Percentiles rank a stretch among this genome's conserved stretches.
These are phyloP conservation scores for Alternaria incomplexa DNA, from an alignment of 2,329 filamentous ascomycete genomes.

Conservation along the genomic window DNA sequence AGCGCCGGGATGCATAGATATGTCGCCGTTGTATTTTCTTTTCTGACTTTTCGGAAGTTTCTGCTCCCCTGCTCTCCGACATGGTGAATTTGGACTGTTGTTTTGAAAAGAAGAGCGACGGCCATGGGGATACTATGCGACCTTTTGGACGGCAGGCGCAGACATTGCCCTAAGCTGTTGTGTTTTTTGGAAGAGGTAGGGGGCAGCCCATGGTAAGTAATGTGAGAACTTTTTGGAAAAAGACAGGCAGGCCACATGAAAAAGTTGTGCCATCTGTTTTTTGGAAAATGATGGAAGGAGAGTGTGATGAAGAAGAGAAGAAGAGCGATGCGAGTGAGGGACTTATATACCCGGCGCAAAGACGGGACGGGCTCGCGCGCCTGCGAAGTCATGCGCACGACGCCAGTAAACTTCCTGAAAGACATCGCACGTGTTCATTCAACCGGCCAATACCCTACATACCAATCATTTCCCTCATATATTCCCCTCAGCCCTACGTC, in stretches of 20 bases:
- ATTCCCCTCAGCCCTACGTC: neutral
- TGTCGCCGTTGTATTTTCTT: neutral
- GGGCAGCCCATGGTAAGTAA: too few species aligned
- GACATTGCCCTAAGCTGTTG: too few species aligned
- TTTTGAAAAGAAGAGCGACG: too few species aligned
- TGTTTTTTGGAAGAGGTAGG: too few species aligned
- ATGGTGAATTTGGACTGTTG: too few species aligned
- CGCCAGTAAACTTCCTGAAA: accelerated
- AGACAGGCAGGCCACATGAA: neutral
- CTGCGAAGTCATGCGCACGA: neutral
- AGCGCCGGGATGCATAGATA: neutral
- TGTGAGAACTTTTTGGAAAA: too few species aligned
- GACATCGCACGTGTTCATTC: neutral
- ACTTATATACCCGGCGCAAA: neutral
- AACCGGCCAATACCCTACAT: neutral
- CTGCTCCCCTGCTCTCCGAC: neutral
- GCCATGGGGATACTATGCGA: too few species aligned
- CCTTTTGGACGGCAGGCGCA: too few species aligned
- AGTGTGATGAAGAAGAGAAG: neutral
- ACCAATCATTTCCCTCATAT: neutral
- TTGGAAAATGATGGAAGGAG: neutral
- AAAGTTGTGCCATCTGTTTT: too few species aligned
- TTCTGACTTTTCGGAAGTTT: neutral
- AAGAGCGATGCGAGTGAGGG: too few species aligned
- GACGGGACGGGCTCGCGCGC: neutral